Conservation (phyloP, 2,329 filamentous ascomycete genomes). For the Metarhizium robertsii region DNA sequence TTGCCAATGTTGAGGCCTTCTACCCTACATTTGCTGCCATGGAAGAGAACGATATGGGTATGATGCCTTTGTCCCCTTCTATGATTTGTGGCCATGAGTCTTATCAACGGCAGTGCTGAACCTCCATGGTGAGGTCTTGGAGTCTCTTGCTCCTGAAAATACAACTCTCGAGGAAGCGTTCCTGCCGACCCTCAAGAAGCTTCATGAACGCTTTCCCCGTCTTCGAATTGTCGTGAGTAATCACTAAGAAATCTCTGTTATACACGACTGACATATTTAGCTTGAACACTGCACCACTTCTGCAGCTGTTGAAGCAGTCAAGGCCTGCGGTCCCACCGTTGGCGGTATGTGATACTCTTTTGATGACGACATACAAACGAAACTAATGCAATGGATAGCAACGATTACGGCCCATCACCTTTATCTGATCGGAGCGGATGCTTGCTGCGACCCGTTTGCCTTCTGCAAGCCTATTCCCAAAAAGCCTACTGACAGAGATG, state of each 20-base stretch:
- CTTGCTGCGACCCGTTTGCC: slow-evolving; percentile 43
- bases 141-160: slow-evolving; percentile 35
- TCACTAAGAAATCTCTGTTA: neutral
- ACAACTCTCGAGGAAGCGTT: slow-evolving; percentile 48
- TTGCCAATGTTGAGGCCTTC: slow-evolving; percentile 57
- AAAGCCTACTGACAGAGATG: slow-evolving; percentile 61
- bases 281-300: slow-evolving; percentile 84
- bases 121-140: slow-evolving; percentile 78
- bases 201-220: slow-evolving; percentile 67
- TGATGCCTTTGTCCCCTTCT: neutral
- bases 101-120: slow-evolving; percentile 57
- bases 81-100: neutral
- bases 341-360: slow-evolving; percentile 29
- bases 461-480: slow-evolving; percentile 77
- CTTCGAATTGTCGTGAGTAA: slow-evolving; percentile 42
- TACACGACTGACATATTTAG: neutral
- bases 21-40: slow-evolving; percentile 81
- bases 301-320: slow-evolving; percentile 70
- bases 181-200: slow-evolving; percentile 64
- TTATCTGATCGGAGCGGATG: slow-evolving; percentile 67
- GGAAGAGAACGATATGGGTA: slow-evolving; percentile 62
- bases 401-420: slow-evolving; percentile 86
- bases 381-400: neutral
- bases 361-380: neutral
- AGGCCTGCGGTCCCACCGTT: slow-evolving; percentile 67